phyloP scores from a whole-genome alignment of 2,329 filamentous ascomycete species.

The Alternaria novae-zelandiae region DNA sequence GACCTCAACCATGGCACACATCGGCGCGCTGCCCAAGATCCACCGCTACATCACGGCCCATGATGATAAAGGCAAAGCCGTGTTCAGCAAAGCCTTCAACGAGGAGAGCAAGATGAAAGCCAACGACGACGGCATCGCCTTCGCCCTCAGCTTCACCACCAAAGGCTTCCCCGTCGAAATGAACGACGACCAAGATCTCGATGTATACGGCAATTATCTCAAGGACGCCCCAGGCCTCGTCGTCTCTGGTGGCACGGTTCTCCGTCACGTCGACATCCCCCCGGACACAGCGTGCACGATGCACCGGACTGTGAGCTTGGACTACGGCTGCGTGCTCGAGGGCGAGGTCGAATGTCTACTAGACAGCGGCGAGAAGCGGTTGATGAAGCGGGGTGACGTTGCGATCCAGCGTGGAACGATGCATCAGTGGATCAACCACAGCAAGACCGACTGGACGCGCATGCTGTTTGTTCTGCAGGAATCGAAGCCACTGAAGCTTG shows the following conservation, averaged over 20 bases:
- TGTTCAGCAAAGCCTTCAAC: slow-evolving; percentile 45
- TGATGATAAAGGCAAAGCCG: slow-evolving; percentile 43
- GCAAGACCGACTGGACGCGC: slow-evolving; percentile 41
- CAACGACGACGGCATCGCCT: slow-evolving; percentile 55
- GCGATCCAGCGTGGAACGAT: slow-evolving; percentile 50
- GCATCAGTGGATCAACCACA: slow-evolving; percentile 49
- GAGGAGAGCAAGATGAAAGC: slow-evolving; percentile 46
- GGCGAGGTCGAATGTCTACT: slow-evolving; percentile 48
- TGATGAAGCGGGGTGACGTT: slow-evolving; percentile 48
- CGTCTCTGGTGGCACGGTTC: slow-evolving; percentile 56
- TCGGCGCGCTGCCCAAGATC: slow-evolving; percentile 39
- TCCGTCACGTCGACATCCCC: slow-evolving; percentile 51
- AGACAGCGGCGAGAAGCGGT: slow-evolving; percentile 47
- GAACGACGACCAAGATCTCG: slow-evolving; percentile 54
- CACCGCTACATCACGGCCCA: slow-evolving; percentile 49
- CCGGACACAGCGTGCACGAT: slow-evolving; percentile 46
- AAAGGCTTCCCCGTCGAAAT: slow-evolving; percentile 57
- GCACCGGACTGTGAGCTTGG: slow-evolving; percentile 50
- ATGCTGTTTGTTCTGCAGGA: slow-evolving; percentile 49
- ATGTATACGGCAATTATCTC: slow-evolving; percentile 54
- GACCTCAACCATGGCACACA: slow-evolving; percentile 37
- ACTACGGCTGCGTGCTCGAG: slow-evolving; percentile 50
- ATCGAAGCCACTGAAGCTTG: slow-evolving; percentile 42
- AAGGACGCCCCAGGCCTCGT: slow-evolving; percentile 57
- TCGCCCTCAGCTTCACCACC: slow-evolving; percentile 59